A percentile compares a stretch with the other conserved stretches of the same genome.
phyloP scores from a whole-genome alignment of 2,329 filamentous ascomycete species.

The Rasamsonia emersonii region DNA sequence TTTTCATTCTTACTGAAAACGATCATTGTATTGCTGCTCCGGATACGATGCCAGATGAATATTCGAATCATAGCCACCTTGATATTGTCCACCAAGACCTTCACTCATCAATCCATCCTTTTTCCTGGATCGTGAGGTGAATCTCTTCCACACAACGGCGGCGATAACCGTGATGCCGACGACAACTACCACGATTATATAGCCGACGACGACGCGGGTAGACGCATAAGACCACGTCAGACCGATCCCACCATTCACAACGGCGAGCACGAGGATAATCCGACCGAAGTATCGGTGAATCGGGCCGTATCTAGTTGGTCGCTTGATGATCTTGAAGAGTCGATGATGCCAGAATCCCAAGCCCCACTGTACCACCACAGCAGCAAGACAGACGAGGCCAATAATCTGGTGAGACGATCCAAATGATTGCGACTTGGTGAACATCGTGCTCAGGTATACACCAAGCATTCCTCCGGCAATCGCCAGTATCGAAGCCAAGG shows the following conservation, averaged over 20 bases:
- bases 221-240: slow-evolving; percentile 12
- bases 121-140: too few relatives aligned
- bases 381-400: slow-evolving; percentile 32
- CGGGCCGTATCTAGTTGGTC: slow-evolving; percentile 11
- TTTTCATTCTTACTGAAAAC: too few relatives aligned
- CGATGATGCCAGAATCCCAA: slow-evolving; percentile 34
- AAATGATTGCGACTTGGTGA: slow-evolving; percentile 32
- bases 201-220: slow-evolving; percentile 8
- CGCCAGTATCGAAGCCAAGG: slow-evolving; percentile 28
- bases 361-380: slow-evolving; percentile 25
- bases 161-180: neutral
- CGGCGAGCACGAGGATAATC: slow-evolving; percentile 16
- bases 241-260: slow-evolving; percentile 13
- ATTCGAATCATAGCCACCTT: too few relatives aligned
- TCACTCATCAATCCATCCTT: too few relatives aligned
- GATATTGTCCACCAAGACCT: too few relatives aligned
- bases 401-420: slow-evolving; percentile 40
- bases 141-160: slow-evolving; percentile 4
- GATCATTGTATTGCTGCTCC: too few relatives aligned
- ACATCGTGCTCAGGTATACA: slow-evolving; percentile 28
- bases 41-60: too few relatives aligned
- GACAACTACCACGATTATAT: slow-evolving; percentile 9
- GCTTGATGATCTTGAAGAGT: slow-evolving; percentile 17
- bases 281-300: slow-evolving; percentile 21
- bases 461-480: slow-evolving; percentile 33